Evolutionary conservation across 164 flowering plant genomes (phyloP).

Genomic region (Euptelea pleiosperma): DNA sequence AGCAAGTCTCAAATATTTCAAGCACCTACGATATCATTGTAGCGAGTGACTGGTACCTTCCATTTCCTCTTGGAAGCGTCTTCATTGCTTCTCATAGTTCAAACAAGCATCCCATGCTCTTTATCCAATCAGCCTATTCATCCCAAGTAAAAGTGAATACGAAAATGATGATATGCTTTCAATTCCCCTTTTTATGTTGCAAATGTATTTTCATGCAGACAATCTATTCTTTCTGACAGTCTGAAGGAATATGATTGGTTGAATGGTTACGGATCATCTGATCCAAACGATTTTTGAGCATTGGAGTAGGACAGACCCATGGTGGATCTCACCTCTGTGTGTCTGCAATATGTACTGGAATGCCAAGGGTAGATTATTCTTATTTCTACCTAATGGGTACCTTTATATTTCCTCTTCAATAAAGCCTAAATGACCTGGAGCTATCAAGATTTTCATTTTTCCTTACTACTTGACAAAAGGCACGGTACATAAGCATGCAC

Average conservation of each 20-base stretch:
- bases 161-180: background rate
- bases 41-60: conserved; percentile 33
- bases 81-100: background rate
- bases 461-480: no score
- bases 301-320: background rate
- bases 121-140: no score
- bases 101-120: background rate
- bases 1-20: conserved; percentile 25
- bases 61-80: conserved; percentile 9
- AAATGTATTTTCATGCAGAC: background rate
- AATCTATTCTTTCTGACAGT: background rate
- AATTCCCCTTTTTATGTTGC: background rate
- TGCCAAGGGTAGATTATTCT: no score
- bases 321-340: background rate
- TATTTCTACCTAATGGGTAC: background rate
- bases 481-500: no score
- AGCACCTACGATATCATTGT: conserved; percentile 37
- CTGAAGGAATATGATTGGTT: no score
- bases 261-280: no score
- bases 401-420: background rate
- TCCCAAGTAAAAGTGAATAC: background rate
- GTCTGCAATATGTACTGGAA: background rate
- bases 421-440: no score
- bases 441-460: no score
- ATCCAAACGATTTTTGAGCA: background rate